A percentile compares a stretch with the other conserved stretches of the same genome.
Conservation (phyloP, 2,329 filamentous ascomycete genomes). For the Catunica adiposa region DNA sequence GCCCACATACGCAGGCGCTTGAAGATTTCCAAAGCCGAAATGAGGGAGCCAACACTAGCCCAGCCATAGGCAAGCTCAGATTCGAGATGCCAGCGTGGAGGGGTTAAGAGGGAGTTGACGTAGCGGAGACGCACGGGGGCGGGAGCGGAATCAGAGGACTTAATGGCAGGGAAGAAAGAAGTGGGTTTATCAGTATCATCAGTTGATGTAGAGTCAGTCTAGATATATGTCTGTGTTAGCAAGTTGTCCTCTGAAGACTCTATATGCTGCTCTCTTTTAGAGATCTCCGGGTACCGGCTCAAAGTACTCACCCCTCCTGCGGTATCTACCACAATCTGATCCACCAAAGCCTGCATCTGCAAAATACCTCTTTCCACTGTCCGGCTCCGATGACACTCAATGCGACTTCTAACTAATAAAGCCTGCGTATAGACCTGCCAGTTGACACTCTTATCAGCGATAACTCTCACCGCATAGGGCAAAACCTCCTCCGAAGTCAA, state of each 20-base stretch:
- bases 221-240: no score
- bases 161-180: constrained; percentile 66
- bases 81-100: constrained; percentile 85
- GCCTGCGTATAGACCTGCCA: constrained; percentile 98
- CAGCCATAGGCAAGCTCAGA: constrained; percentile 86
- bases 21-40: constrained; percentile 89
- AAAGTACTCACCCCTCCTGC: constrained; percentile 2
- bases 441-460: constrained; percentile 79
- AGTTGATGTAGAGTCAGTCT: constrained; percentile 16
- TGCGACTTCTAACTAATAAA: constrained; percentile 70
- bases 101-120: constrained; percentile 67
- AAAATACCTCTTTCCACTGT: constrained; percentile 81
- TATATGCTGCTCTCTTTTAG: no score
- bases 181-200: constrained; percentile 33
- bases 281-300: no score
- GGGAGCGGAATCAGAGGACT: constrained; percentile 57
- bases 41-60: constrained; percentile 71
- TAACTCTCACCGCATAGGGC: constrained; percentile 75
- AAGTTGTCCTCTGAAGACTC: no score
- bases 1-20: constrained; percentile 87
- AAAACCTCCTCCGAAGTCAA: constrained; percentile 86
- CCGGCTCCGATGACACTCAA: constrained; percentile 72
- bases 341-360: constrained; percentile 86
- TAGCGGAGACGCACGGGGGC: constrained; percentile 63
- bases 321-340: constrained; percentile 86